A percentile compares a stretch with the other conserved stretches of the same genome.
phyloP scores from a whole-genome alignment of 257 asterid species.

The Solanum megistacrolobum region DNA sequence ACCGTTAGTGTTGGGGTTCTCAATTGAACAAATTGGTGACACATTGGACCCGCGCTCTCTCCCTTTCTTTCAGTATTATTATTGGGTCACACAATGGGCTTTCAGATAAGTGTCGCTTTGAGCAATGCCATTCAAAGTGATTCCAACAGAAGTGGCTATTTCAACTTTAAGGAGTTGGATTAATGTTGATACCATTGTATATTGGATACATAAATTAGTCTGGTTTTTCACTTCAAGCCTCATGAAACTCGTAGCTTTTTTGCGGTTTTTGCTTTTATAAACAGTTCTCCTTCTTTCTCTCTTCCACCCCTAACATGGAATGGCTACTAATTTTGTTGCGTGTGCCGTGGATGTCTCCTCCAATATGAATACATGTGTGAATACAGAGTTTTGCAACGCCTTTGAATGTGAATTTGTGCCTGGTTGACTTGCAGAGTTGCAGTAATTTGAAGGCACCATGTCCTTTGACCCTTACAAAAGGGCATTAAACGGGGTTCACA shows the following conservation, averaged over 20 bases:
- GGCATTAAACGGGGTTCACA: neutral
- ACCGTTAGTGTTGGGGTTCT: neutral
- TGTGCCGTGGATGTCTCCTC: neutral
- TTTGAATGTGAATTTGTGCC: neutral
- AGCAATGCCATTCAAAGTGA: neutral
- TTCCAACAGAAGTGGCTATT: neutral
- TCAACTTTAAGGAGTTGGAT: neutral
- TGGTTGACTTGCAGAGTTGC: neutral
- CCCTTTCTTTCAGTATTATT: neutral
- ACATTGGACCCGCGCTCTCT: neutral
- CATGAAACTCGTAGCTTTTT: neutral
- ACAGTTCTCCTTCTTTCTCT: neutral
- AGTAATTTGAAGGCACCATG: neutral
- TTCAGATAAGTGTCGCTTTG: neutral
- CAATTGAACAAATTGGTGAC: neutral
- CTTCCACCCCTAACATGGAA: neutral
- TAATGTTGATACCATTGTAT: neutral
- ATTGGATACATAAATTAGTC: neutral
- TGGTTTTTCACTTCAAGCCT: neutral
- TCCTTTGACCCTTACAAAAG: neutral
- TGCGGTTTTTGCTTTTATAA: neutral
- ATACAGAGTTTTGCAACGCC: neutral
- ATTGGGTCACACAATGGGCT: neutral
- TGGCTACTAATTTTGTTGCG: neutral
- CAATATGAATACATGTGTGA: neutral